Percentiles rank a stretch among this genome's conserved stretches.
Conservation (phyloP, 192 early-diverging fungal species). For the Diversispora eburnea region DNA sequence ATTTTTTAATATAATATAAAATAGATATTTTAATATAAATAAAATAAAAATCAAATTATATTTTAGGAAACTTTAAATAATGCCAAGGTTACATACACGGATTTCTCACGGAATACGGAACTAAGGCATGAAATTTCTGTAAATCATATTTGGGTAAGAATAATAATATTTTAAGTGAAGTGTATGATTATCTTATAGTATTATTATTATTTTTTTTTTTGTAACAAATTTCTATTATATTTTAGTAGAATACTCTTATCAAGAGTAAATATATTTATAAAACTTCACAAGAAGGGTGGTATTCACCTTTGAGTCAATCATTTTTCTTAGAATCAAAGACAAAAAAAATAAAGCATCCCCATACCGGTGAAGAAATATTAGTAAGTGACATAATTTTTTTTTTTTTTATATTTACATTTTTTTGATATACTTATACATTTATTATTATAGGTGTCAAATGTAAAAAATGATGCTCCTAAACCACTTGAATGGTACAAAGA, state of each 20-base stretch:
- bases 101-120: background rate
- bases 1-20: too few relatives aligned
- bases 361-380: background rate
- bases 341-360: background rate
- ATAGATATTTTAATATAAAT: background rate
- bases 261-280: background rate
- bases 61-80: background rate
- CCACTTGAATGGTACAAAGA: background rate
- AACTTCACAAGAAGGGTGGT: background rate
- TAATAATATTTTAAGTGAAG: background rate
- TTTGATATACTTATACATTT: too few relatives aligned
- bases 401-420: background rate
- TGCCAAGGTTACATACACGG: background rate
- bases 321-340: background rate
- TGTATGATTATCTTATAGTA: too few relatives aligned
- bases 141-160: background rate
- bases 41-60: background rate
- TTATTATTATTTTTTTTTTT: too few relatives aligned
- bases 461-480: background rate
- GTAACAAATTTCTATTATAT: background rate
- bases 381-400: background rate
- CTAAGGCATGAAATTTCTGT: background rate
- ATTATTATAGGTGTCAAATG: too few relatives aligned
- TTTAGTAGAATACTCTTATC: background rate
- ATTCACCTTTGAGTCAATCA: background rate